Conservation (phyloP, 1,284 basidiomycete genomes). For the Ganoderma meredithae region DNA sequence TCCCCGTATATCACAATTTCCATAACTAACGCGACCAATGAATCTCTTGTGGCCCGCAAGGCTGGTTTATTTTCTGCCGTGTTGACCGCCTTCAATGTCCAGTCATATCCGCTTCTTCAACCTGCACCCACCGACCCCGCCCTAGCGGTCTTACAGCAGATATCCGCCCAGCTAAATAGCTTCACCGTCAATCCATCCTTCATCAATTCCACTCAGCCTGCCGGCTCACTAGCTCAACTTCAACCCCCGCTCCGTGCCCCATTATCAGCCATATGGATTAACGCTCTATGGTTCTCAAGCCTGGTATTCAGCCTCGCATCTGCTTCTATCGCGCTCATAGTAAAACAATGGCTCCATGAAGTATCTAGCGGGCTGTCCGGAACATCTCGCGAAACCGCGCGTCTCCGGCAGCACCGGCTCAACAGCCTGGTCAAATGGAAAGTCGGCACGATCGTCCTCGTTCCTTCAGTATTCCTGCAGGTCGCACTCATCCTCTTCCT, state of each 20-base stretch:
- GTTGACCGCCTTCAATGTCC: conserved; percentile 19
- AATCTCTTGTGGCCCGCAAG: neutral
- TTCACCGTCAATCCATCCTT: conserved; percentile 11
- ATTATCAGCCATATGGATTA: conserved; percentile 21
- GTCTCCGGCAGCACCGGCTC: conserved; percentile 34
- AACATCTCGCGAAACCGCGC: conserved; percentile 11
- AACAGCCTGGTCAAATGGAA: conserved; percentile 33
- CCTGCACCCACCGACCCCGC: conserved; percentile 11
- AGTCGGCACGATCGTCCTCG: conserved; percentile 31
- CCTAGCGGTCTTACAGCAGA: conserved; percentile 6
- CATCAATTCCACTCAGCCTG: conserved; percentile 27
- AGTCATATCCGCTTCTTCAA: conserved; percentile 17
- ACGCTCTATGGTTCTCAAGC: conserved; percentile 31
- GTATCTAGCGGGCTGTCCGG: conserved; percentile 7
- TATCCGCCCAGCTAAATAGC: conserved; percentile 13
- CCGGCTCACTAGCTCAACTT: conserved; percentile 7
- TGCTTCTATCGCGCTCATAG: conserved; percentile 25
- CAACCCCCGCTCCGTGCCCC: conserved; percentile 10
- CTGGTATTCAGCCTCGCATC: conserved; percentile 27
- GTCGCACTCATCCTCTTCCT: conserved; percentile 33
- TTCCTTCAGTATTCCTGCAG: conserved; percentile 36
- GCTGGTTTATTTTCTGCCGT: conserved; percentile 19
- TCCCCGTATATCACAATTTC: too few relatives aligned
- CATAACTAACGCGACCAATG: neutral
- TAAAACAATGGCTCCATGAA: conserved; percentile 32